These are phyloP conservation scores for Penicillium brasilianum DNA, from an alignment of 2,329 filamentous ascomycete species.

Conservation along the genomic window DNA sequence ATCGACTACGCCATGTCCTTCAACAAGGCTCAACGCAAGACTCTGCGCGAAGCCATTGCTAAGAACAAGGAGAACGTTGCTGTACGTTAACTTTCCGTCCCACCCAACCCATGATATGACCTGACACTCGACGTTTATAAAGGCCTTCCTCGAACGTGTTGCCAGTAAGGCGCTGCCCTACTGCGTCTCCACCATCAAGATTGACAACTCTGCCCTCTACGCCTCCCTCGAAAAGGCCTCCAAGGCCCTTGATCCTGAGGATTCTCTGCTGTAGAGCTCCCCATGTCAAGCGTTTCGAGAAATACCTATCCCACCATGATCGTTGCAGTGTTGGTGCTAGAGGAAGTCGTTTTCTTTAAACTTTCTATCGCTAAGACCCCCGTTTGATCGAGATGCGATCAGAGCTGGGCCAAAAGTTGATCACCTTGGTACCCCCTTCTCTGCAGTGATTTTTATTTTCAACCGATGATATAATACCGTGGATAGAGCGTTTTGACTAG, in stretches of 20 bases:
- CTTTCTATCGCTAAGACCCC: too few relatives aligned
- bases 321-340: not conserved
- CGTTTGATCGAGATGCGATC: not conserved
- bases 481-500: not conserved
- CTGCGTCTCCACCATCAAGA: conserved; percentile 1
- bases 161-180: not conserved
- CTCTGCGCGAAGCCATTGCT: not conserved
- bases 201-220: conserved; percentile 1
- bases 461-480: not conserved
- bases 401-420: not conserved
- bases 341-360: not conserved
- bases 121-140: not conserved
- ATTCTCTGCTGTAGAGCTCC: not conserved
- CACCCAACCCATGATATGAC: too few relatives aligned
- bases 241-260: not conserved
- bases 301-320: too few relatives aligned
- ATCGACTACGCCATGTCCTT: not conserved
- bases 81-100: not conserved
- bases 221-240: not conserved
- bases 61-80: conserved; percentile 1
- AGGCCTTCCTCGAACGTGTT: not conserved
- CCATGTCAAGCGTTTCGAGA: not conserved
- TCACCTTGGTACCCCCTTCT: not conserved
- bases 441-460: not conserved
- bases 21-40: not conserved